Conservation (phyloP, 1,284 basidiomycete genomes). For the Microbotryum intermedium region DNA sequence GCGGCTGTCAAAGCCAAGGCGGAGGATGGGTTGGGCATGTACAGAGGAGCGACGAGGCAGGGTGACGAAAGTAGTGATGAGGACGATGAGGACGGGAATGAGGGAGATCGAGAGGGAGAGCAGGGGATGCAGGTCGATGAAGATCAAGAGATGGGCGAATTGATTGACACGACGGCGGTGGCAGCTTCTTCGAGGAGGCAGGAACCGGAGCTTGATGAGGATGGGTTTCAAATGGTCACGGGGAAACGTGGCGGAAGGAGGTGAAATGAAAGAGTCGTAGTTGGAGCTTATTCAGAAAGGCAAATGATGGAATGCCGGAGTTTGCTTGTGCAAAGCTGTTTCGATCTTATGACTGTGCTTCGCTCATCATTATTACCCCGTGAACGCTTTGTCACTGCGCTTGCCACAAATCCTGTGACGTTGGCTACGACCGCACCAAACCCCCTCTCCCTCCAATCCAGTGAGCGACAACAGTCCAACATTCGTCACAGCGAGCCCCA, state of each 20-base stretch:
- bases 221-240: constrained; percentile 76
- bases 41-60: constrained; percentile 30
- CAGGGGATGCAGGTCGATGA: constrained; percentile 49
- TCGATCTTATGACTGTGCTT: too few species aligned
- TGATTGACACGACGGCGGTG: constrained; percentile 48
- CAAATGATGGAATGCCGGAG: too few species aligned
- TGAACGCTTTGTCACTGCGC: too few species aligned
- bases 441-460: too few species aligned
- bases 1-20: constrained; percentile 52
- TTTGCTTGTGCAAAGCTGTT: too few species aligned
- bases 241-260: constrained; percentile 42
- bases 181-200: constrained; percentile 31
- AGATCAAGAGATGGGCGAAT: constrained; percentile 42
- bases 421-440: too few species aligned
- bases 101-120: constrained; percentile 44
- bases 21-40: constrained; percentile 48
- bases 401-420: too few species aligned
- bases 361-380: too few species aligned
- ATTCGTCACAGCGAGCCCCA: too few species aligned
- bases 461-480: too few species aligned
- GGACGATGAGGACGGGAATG: constrained; percentile 43
- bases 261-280: neutral
- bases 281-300: too few species aligned
- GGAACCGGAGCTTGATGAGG: constrained; percentile 70
- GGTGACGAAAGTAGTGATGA: constrained; percentile 12